A percentile compares a stretch with the other conserved stretches of the same genome.
These are phyloP conservation scores for Arabidopsis lyrata DNA, from an alignment of 441 rosid genomes.

Conservation along the genomic window DNA sequence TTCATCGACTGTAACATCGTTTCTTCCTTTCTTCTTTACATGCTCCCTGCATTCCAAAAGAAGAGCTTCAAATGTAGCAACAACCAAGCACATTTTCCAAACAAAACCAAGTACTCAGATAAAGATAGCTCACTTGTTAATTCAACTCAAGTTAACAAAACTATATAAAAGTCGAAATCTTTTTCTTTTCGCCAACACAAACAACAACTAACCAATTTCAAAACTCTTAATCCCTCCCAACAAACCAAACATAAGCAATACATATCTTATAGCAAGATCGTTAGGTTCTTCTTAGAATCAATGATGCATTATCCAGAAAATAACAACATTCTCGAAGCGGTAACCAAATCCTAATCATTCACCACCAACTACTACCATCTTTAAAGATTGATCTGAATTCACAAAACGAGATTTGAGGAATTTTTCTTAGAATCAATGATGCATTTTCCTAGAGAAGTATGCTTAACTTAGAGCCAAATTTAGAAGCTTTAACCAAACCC, in stretches of 20 bases:
- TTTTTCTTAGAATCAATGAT: not conserved
- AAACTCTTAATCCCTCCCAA: not conserved
- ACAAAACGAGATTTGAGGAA: not conserved
- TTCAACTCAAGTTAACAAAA: not conserved
- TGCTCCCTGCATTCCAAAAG: slow-evolving; percentile 55
- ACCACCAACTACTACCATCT: too few species aligned
- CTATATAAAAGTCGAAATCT: not conserved
- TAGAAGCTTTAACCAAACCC: not conserved
- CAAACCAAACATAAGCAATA: not conserved
- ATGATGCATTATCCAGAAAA: too few species aligned
- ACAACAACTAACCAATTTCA: slow-evolving; percentile 3
- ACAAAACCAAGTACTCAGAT: not conserved
- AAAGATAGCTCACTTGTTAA: slow-evolving; percentile 2
- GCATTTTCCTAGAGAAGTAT: not conserved
- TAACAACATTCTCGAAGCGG: too few species aligned
- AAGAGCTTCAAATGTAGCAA: slow-evolving; percentile 22
- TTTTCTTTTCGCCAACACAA: slow-evolving; percentile 12
- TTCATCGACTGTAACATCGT: slow-evolving; percentile 84
- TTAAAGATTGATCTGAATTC: too few species aligned
- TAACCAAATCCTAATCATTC: too few species aligned
- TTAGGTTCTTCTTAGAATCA: too few species aligned
- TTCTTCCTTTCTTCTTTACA: slow-evolving; percentile 81
- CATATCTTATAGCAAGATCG: too few species aligned
- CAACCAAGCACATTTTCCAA: not conserved
- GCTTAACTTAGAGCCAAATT: not conserved